Base-by-base conservation (phyloP, 371 early-diverging fungal genomes). In the Apophysomyces elegans region DNA sequence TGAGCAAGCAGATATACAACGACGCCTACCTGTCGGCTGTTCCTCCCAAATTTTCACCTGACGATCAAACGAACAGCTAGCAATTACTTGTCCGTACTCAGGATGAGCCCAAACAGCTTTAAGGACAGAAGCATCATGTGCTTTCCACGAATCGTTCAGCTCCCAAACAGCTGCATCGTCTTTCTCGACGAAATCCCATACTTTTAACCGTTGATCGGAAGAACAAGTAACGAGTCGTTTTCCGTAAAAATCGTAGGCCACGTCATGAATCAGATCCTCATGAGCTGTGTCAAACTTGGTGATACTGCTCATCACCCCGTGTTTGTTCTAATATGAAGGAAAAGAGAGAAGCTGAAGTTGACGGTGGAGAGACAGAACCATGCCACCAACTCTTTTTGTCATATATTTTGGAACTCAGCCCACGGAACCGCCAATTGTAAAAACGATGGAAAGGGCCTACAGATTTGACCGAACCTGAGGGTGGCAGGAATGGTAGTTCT, bases 1-100 rank as follows among this genome's bases (percentile, higher is more conserved):
- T 26, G 32, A 26, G 2, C 32, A 26, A 26, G 3, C 3, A 26
- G 32, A 26, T 2, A 26, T 26, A 26, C 32, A 2, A 26, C 32
- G 32, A 16, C 5, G 38, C 59, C 73, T 78, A 90, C 90, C 91
- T 56, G 84, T 75, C 39, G 91, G 88, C 58, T 89, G 88, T 73
- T 96, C 96, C 69, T 96, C 95, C 94, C 95, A 96, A 21, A 98
- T 91, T 65, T 89, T 86, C 4, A 96, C 93, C 21, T 90, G 90
- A 35, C 95, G 82, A 75, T 98, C 98, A 69, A 95, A 90, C 18
- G 96, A 95, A 66, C 95, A 95, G 9, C 94, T 90, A 1, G 97
- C 97, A 64, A 98, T 83, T 5, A 96, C 86, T 69, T 93, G 93
- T 1, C 97, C 97, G 69, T 90, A 96, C 71, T 96, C 96, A 7